Conservation (phyloP, 2,329 filamentous ascomycete species). For the Elsinoe arachidis region DNA sequence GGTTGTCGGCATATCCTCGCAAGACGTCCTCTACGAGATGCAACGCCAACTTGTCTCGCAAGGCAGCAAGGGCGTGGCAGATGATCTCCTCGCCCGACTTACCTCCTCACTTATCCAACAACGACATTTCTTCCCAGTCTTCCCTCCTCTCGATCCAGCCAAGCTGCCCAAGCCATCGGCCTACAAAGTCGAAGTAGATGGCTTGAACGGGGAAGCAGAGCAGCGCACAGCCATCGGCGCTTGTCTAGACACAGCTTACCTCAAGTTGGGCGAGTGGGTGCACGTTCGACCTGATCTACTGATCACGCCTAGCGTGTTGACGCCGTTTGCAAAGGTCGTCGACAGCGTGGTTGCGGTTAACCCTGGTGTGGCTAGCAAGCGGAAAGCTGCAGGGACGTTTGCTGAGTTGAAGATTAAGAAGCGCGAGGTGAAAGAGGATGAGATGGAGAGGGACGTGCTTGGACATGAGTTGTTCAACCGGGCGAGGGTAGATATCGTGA, state of each 20-base stretch:
- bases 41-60: conserved; percentile 52
- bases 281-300: conserved; percentile 78
- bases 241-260: conserved; percentile 71
- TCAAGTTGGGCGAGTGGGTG: conserved; percentile 86
- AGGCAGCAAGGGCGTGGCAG: conserved; percentile 69
- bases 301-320: conserved; percentile 71
- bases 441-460: conserved; percentile 50
- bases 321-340: conserved; percentile 84
- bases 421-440: conserved; percentile 50
- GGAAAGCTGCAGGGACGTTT: conserved; percentile 75
- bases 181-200: conserved; percentile 35
- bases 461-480: conserved; percentile 72
- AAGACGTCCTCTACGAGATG: conserved; percentile 75
- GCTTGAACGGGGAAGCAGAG: conserved; percentile 17
- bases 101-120: conserved; percentile 77
- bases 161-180: conserved; percentile 49
- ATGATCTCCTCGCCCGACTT: conserved; percentile 59
- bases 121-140: conserved; percentile 82
- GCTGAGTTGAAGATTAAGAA: conserved; percentile 69
- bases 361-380: conserved; percentile 78
- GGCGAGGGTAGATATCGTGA: conserved; percentile 76
- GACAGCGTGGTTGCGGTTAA: conserved; percentile 87
- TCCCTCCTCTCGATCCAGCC: conserved; percentile 65
- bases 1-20: conserved; percentile 69
- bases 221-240: conserved; percentile 54